Conservation (phyloP, 31 red algal genomes). For the Odonthalia washingtoniensis region DNA sequence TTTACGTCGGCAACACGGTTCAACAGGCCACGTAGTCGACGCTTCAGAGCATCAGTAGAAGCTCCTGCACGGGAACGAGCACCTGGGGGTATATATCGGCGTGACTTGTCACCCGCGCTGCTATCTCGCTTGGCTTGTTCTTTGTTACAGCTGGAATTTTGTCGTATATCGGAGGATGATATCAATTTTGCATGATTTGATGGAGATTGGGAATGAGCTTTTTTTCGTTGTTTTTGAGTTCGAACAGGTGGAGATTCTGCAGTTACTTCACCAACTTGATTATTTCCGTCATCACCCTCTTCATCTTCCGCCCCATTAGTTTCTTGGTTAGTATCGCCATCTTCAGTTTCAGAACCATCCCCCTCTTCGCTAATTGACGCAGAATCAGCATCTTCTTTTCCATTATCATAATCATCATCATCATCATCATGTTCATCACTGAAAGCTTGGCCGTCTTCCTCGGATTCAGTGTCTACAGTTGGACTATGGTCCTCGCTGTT, state of each 20-base stretch:
- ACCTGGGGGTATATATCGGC: conserved; percentile 42
- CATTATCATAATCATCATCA: not conserved
- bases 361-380: no score
- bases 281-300: not conserved
- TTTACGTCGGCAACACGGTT: conserved; percentile 66
- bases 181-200: conserved; percentile 13
- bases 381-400: not conserved
- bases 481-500: conserved; percentile 3
- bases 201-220: conserved; percentile 11
- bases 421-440: conserved; percentile 21
- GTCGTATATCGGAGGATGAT: not conserved
- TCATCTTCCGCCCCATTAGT: not conserved
- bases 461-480: not conserved
- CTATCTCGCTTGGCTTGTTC: not conserved
- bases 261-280: not conserved
- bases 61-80: conserved; percentile 24
- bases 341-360: not conserved
- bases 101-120: conserved; percentile 1
- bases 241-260: not conserved
- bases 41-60: conserved; percentile 25
- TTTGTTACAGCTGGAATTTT: not conserved
- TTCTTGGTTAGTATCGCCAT: not conserved
- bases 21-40: conserved; percentile 46
- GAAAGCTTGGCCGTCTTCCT: not conserved
- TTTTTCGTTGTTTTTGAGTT: not conserved